Percentiles rank a stretch among this genome's conserved stretches.
These are phyloP conservation scores for Fusarium coffeatum DNA, from an alignment of 2,329 filamentous ascomycete species.

Conservation along the genomic window DNA sequence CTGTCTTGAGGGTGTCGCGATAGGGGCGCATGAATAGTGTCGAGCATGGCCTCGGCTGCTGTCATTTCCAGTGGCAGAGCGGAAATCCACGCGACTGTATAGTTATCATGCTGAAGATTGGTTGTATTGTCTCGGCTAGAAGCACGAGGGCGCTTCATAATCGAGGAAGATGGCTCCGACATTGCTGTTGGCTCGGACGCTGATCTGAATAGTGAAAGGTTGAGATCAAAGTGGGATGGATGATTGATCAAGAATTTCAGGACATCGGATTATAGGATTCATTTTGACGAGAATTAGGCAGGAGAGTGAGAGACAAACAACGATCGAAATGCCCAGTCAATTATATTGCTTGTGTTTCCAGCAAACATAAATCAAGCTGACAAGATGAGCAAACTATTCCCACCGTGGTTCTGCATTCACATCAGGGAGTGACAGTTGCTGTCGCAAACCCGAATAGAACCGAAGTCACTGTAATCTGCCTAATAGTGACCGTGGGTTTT, in stretches of 20 bases:
- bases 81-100: constrained; percentile 50
- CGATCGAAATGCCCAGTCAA: not conserved
- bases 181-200: rapidly evolving
- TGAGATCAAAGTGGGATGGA: not conserved
- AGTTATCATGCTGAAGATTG: constrained; percentile 7
- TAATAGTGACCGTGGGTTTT: not conserved
- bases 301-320: not conserved
- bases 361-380: not conserved
- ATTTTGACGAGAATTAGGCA: not conserved
- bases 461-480: not conserved
- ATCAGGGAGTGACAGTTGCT: not conserved
- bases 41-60: constrained; percentile 46
- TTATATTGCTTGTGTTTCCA: not conserved
- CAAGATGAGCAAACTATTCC: not conserved
- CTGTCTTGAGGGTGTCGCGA: constrained; percentile 16
- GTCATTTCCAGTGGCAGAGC: constrained; percentile 45
- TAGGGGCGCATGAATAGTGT: constrained; percentile 34
- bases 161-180: not conserved
- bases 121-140: not conserved
- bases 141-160: not conserved
- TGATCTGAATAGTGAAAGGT: not conserved
- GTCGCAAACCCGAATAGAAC: not conserved
- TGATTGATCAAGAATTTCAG: too few relatives aligned
- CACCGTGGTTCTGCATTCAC: not conserved
- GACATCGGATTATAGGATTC: too few relatives aligned